phyloP scores from a whole-genome alignment of 306 rosid genomes.

The Casuarina glauca region DNA sequence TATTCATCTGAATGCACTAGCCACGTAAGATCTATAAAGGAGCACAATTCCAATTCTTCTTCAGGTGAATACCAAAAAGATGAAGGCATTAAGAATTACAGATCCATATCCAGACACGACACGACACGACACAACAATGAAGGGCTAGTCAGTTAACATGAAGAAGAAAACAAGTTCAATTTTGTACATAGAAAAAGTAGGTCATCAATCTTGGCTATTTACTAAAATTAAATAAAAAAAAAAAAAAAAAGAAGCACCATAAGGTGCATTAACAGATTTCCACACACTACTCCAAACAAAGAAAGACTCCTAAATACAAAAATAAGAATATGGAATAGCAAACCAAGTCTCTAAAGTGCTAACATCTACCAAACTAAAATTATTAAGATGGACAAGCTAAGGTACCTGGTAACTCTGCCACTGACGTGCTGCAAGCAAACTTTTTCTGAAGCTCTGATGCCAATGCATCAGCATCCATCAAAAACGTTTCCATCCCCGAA shows the following conservation, averaged over 20 bases:
- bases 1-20: background rate
- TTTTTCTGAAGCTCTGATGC: constrained; percentile 94
- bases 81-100: background rate
- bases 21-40: background rate
- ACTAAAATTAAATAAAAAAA: too few species aligned
- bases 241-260: background rate
- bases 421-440: constrained; percentile 92
- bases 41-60: background rate
- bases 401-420: constrained; percentile 84
- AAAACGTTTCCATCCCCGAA: constrained; percentile 79
- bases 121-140: background rate
- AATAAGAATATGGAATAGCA: background rate
- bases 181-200: background rate
- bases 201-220: background rate
- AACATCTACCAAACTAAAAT: constrained; percentile 18
- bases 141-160: background rate
- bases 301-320: background rate
- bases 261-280: background rate
- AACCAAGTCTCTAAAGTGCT: background rate
- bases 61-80: background rate
- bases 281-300: background rate
- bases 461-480: constrained; percentile 81
- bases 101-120: background rate
- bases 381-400: constrained; percentile 11
- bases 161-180: background rate